Conservation (phyloP, 2,329 filamentous ascomycete genomes). For the Coniochaeta ligniaria region DNA sequence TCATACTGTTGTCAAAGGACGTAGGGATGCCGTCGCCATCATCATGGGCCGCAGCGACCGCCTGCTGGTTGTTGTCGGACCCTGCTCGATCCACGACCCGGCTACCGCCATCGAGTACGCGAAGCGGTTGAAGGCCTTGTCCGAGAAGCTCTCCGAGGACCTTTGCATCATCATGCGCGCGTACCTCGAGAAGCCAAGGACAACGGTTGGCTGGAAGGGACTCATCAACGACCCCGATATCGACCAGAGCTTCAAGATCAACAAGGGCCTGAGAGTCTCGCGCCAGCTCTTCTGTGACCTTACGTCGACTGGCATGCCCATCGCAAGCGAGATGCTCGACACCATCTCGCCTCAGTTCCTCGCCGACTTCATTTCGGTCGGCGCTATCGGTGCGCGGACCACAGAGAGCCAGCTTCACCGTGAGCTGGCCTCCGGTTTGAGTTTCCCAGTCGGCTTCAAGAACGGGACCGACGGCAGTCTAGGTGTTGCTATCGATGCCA, state of each 20-base stretch:
- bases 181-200: conserved; percentile 98
- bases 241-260: conserved; percentile 95
- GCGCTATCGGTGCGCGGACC: conserved; percentile 90
- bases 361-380: conserved; percentile 89
- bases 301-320: conserved; percentile 81
- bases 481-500: conserved; percentile 88
- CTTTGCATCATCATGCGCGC: conserved; percentile 94
- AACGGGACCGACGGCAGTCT: conserved; percentile 95
- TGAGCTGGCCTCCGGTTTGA: conserved; percentile 88
- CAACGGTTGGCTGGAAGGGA: conserved; percentile 98
- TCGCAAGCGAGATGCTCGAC: conserved; percentile 97
- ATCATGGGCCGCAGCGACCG: conserved; percentile 77
- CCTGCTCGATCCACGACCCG: conserved; percentile 96
- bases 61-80: conserved; percentile 88
- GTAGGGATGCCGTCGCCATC: conserved; percentile 62
- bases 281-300: conserved; percentile 90
- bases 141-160: conserved; percentile 74
- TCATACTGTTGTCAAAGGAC: conserved; percentile 63
- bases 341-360: conserved; percentile 98
- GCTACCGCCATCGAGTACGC: conserved; percentile 84
- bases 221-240: conserved; percentile 99
- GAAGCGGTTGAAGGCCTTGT: conserved; percentile 65
- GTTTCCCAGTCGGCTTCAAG: conserved; percentile 98
- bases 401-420: conserved; percentile 96
- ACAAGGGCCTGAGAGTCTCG: conserved; percentile 92